phyloP scores from a whole-genome alignment of 2,329 filamentous ascomycete genomes.

The Aspergillus sp. region DNA sequence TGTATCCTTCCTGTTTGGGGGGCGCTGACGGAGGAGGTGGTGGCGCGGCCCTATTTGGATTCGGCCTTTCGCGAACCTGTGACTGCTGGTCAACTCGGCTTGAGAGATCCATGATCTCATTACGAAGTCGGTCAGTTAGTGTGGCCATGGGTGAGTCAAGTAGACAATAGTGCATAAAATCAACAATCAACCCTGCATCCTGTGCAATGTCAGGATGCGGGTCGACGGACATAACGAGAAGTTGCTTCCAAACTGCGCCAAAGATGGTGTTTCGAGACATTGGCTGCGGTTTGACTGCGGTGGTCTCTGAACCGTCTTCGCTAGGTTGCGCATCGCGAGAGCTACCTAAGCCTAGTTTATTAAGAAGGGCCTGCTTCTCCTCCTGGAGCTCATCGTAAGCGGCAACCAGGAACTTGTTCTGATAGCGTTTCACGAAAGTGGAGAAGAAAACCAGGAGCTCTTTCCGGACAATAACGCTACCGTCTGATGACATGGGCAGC shows the following conservation, averaged over 20 bases:
- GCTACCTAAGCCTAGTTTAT: conserved; percentile 46
- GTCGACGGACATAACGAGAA: conserved; percentile 86
- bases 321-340: conserved; percentile 22
- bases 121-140: conserved; percentile 69
- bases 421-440: conserved; percentile 83
- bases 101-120: conserved; percentile 55
- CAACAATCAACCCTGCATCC: conserved; percentile 80
- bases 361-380: conserved; percentile 69
- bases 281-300: conserved; percentile 29
- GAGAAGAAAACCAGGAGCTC: conserved; percentile 94
- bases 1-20: conserved; percentile 60
- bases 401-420: conserved; percentile 86
- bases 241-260: conserved; percentile 89
- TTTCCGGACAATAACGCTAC: conserved; percentile 89
- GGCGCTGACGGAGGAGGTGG: conserved; percentile 51
- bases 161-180: conserved; percentile 77
- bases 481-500: conserved; percentile 88
- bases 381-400: conserved; percentile 88
- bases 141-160: conserved; percentile 73
- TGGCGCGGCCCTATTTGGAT: conserved; percentile 35
- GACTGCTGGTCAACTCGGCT: conserved; percentile 39
- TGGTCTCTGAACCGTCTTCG: conserved; percentile 18
- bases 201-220: conserved; percentile 90
- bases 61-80: conserved; percentile 34
- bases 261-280: conserved; percentile 84